phyloP scores from a whole-genome alignment of 352 stramenopile species.

The Elongisporangium undulatum region DNA sequence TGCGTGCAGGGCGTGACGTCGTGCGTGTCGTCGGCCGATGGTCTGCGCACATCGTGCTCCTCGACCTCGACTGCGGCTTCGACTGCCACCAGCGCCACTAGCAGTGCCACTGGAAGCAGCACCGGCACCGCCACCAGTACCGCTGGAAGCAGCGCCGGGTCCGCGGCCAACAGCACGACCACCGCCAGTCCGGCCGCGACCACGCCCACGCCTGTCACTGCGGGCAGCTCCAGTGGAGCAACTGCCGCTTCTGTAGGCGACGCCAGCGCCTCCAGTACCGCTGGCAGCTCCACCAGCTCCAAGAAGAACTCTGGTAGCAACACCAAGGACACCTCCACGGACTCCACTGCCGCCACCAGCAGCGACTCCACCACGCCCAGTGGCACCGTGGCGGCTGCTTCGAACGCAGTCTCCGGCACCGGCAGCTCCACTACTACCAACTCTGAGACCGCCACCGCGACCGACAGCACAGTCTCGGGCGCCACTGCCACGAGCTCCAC shows the following conservation, averaged over 20 bases:
- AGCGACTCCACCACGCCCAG: neutral
- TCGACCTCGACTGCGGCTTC: neutral
- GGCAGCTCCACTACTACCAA: slow-evolving; percentile 7
- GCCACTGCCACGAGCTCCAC: slow-evolving; percentile 14
- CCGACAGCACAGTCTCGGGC: neutral
- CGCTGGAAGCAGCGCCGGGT: neutral
- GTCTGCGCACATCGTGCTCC: neutral
- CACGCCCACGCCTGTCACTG: neutral
- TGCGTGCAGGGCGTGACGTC: neutral
- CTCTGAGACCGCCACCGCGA: slow-evolving; percentile 5
- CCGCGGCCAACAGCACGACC: neutral
- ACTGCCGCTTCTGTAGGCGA: neutral
- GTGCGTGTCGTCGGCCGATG: neutral
- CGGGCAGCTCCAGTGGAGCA: neutral
- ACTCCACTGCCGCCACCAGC: slow-evolving; percentile 4
- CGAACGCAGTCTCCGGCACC: slow-evolving; percentile 3
- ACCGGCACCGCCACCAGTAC: neutral
- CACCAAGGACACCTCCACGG: slow-evolving; percentile 7
- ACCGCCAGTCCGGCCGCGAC: neutral
- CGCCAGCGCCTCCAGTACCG: neutral
- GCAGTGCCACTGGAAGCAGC: neutral
- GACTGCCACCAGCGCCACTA: neutral
- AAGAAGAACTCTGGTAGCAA: slow-evolving; percentile 4
- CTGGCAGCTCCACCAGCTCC: neutral
- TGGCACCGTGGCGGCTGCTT: neutral